These are phyloP conservation scores for Sapria himalayana DNA, from an alignment of 345 rosid species.

Conservation along the genomic window DNA sequence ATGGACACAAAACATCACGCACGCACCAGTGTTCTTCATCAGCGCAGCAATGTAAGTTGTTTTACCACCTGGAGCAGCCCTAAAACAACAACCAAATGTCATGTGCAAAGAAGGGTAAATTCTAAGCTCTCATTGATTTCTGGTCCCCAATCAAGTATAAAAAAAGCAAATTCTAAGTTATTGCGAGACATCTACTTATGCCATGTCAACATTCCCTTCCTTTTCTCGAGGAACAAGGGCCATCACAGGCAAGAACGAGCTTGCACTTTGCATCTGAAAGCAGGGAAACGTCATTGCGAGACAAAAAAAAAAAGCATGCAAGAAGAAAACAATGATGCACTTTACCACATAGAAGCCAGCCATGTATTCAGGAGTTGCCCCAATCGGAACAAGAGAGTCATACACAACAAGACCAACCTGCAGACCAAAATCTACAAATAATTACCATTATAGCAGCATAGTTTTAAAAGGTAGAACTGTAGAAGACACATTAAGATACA, in stretches of 20 bases:
- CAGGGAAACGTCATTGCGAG: conserved; percentile 4
- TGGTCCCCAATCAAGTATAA: too few species aligned
- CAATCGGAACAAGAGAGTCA: conserved; percentile 87
- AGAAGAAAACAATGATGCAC: conserved; percentile 5
- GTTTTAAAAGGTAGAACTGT: too few species aligned
- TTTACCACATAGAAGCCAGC: conserved; percentile 83
- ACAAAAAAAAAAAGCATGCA: too few species aligned
- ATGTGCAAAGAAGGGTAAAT: neutral
- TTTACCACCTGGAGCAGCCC: conserved; percentile 83
- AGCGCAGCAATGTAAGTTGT: conserved; percentile 30
- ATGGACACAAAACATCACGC: too few species aligned
- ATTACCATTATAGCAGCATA: too few species aligned
- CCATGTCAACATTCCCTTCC: conserved; percentile 79
- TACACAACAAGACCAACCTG: conserved; percentile 86
- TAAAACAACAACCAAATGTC: conserved; percentile 16
- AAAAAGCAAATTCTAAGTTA: too few species aligned
- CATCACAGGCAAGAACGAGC: conserved; percentile 94
- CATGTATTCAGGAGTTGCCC: conserved; percentile 96
- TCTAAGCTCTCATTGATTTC: too few species aligned
- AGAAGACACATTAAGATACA: too few species aligned
- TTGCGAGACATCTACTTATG: too few species aligned
- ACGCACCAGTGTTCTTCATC: conserved; percentile 49
- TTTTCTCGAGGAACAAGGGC: conserved; percentile 96
- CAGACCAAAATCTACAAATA: too few species aligned
- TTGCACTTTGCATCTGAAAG: conserved; percentile 79